Base-by-base conservation (phyloP, 176 grass and related monocot genomes). In the Saccharum spontaneum region DNA sequence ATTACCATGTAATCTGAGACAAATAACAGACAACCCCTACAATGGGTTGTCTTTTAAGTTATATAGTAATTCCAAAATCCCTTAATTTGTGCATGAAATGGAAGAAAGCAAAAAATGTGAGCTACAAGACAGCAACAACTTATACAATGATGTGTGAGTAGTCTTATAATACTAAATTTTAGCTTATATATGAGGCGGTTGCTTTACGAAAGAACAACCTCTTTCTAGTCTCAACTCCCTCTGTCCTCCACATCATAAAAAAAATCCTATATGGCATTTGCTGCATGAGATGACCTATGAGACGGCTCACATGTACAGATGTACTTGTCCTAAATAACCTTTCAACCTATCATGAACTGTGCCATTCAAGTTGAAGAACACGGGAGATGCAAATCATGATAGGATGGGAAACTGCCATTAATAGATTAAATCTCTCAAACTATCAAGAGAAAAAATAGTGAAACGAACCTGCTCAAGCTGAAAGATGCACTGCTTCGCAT, bases 381-480 rank as follows among this genome's bases (percentile, higher is more conserved):
- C 3, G 11, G 43, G 4, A 17, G 2, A 10, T 14, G 31, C 44
- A 81, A 38, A 34, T 49, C 30, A 36, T 28, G 46, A 34, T 86
- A 77, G 3, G 23, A 80, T 45, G 14, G n/a, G 72, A 69, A 78
- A 90, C 11, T 52, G 64, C 2, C 30, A 5, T 24, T 57, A 72
- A 80, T 4, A 79, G 28, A 73, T 52, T 49, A 44, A 43, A 50
- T 18, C 54, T 63, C 46, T 41, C 54, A 78, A 60, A 60, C 79
- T 74, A 78, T 78, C 28, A 63, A 80, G 16, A 76, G 8, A 78
- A 83, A 55, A 8, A 66, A 22, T 22, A 44, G 20, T 0, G 14
- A 33, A 36, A 71, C 67, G 6, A 76, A 98, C 93, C 91, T 98
- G 96, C 85, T 98, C 89, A 62, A 98, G 93, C 76, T 98, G 96